Base-by-base conservation (phyloP, 305 asterid genomes). In the Fraxinus ornus region DNA sequence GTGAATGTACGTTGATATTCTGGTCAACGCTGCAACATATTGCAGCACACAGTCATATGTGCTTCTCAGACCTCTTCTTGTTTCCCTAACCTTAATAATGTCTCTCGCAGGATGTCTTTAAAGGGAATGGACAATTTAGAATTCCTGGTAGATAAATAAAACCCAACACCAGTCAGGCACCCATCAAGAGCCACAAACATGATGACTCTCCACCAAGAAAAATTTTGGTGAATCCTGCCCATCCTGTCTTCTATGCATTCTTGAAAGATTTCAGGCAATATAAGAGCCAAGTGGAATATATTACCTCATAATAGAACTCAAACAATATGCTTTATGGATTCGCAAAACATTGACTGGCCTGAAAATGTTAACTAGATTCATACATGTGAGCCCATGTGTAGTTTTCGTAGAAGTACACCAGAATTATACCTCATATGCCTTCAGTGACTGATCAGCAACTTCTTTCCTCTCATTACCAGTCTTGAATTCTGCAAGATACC, bases 401-500 rank as follows among this genome's bases (percentile, higher is more conserved):
- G 15, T 4, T 70, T 44, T 41, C 30, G 62, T 57, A 21, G 8
- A 73, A 33, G 60, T 75, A 57, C 21, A 78, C 9, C 78, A 60
- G 57, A 78, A 36, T 33, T 52, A 80, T 88, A 93, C 98, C 98
- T 94, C 94, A 86, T 94, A 94, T 80, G 98, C 95, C 86, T 94
- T 91, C 89, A 92, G 89, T 4, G 98, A 94, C 84, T 86, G 92
- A 84, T 94, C 97, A 8, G 97, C 95, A 81, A 94, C 98, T 79
- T 92, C 97, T 78, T 93, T 92, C 88, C 92, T 94, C 39, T 92
- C 97, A 77, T 81, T 89, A 55, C 93, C 92, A 80, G 89, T 35
- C 90, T 94, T 94, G 85, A 94, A 94, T 88, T 94, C 97, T 15
- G 95, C 97, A 79, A 94, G 97, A 79, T 94, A 93, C 93, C 98